Base-by-base conservation (phyloP, 2,329 filamentous ascomycete genomes). In the Colletotrichum gigasporum region DNA sequence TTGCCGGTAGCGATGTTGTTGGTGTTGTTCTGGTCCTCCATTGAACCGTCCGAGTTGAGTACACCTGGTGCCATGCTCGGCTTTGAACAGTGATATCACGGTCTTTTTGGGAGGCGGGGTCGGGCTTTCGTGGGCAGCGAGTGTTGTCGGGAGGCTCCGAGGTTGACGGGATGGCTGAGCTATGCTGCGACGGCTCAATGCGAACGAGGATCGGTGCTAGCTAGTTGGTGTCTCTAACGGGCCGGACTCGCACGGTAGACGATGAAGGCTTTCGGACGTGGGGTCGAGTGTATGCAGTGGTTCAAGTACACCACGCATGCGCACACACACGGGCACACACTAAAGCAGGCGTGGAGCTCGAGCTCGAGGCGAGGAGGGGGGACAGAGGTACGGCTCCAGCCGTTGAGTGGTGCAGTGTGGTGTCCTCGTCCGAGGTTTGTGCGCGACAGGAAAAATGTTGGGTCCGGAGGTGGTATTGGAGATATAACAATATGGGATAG, bases 51-150 rank as follows among this genome's bases (percentile, higher is more conserved):
- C 39, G 65, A 68, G 24, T 67, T 58, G 53, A 77, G 62, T 54
- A 75, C 69, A 53, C 78, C 75, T 39, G 79, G 79, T 41, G 74
- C 71, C 77, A 79, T 80, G 34, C 55, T 57, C 63, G 52, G 48
- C 56, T 42, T 52, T 35, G 47, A 45, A 34, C 32, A 39, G 50
- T 41, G 37, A 62, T 56, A 51, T 56, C 58, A 57, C 63, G 58
- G 44, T 41, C 44, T 63, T 57, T 28, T n/a, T 34, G 28, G 32
- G 30, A 52, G 37, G 30, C 51, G 63, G 44, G 39, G 39, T 57
- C 22, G 42, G 59, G 22, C 26, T 45, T 41, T 57, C 37, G 52
- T 34, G 18, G 28, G 24, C 26, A 35, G 24, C 28, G 30, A 42
- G 22, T 7, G 37, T 32, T 39, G 28, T 28, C 20, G 24, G 26